Conservation (phyloP, 2,329 filamentous ascomycete genomes). For the Colletotrichum melonis region DNA sequence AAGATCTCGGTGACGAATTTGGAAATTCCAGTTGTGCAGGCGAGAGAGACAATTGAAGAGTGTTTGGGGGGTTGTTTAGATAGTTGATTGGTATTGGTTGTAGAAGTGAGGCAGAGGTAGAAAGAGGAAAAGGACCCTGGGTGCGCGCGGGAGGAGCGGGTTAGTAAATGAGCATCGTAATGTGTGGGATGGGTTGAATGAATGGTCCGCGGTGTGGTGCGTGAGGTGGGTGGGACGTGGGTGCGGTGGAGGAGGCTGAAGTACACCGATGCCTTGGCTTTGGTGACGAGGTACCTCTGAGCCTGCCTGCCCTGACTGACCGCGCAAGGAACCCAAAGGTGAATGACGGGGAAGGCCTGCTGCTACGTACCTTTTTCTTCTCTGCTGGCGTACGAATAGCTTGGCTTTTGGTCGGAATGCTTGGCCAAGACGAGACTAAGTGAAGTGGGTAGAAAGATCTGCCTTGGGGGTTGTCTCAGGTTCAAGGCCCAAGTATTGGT, state of each 20-base stretch:
- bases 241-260: slow-evolving; percentile 19
- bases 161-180: slow-evolving; percentile 35
- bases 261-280: neutral
- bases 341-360: neutral
- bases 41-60: neutral
- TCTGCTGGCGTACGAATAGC: neutral
- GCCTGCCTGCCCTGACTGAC: neutral
- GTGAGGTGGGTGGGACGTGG: slow-evolving; percentile 8
- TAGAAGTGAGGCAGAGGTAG: neutral
- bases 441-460: slow-evolving; percentile 20
- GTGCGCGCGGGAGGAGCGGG: slow-evolving; percentile 27
- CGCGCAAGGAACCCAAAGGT: neutral
- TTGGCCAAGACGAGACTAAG: slow-evolving; percentile 22
- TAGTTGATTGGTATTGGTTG: neutral
- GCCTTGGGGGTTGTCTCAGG: slow-evolving; percentile 28
- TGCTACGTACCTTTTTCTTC: slow-evolving; percentile 4
- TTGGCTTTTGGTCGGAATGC: neutral
- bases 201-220: slow-evolving; percentile 1
- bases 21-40: neutral
- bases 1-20: slow-evolving; percentile 27
- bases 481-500: slow-evolving; percentile 23
- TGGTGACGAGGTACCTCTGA: neutral
- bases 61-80: neutral
- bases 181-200: slow-evolving; percentile 17
- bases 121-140: neutral